Conservation (phyloP, 148 eudicot species). For the Camellia granthamiana region DNA sequence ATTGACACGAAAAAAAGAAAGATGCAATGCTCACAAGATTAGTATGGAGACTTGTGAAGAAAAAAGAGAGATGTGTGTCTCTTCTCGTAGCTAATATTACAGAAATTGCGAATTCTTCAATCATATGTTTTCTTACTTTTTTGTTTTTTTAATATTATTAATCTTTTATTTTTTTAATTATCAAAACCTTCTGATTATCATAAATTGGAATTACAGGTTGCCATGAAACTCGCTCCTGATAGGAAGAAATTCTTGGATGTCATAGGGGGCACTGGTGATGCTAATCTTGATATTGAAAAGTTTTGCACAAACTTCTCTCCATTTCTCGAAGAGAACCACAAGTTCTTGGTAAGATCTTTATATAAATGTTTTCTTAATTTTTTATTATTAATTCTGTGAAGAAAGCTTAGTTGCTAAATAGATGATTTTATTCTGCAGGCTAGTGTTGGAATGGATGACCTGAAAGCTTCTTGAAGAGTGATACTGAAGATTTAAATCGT, state of each 20-base stretch:
- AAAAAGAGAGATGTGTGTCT: neutral
- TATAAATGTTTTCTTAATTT: neutral
- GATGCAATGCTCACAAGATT: neutral
- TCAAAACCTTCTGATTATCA: neutral
- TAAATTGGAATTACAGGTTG: slow-evolving; percentile 40
- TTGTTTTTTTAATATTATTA: neutral
- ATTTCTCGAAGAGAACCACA: slow-evolving; percentile 75
- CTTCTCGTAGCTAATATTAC: neutral
- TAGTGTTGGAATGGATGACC: slow-evolving; percentile 63
- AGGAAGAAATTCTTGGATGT: slow-evolving; percentile 76
- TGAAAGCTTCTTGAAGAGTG: slow-evolving; percentile 54
- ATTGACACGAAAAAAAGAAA: neutral
- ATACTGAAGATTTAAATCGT: neutral
- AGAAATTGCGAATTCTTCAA: neutral
- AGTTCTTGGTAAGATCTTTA: slow-evolving; percentile 56
- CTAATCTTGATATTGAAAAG: slow-evolving; percentile 57
- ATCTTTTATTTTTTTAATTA: neutral
- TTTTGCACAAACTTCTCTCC: slow-evolving; percentile 65
- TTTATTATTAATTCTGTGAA: neutral
- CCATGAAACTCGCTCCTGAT: slow-evolving; percentile 79
- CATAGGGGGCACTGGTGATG: slow-evolving; percentile 44
- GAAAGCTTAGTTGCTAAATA: neutral
- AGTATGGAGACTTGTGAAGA: neutral
- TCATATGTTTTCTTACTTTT: neutral
- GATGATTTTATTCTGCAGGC: slow-evolving; percentile 43